Percentiles rank a stretch among this genome's conserved stretches.
Evolutionary conservation across 345 rosid genomes (phyloP).

Genomic region (Citrus medica): DNA sequence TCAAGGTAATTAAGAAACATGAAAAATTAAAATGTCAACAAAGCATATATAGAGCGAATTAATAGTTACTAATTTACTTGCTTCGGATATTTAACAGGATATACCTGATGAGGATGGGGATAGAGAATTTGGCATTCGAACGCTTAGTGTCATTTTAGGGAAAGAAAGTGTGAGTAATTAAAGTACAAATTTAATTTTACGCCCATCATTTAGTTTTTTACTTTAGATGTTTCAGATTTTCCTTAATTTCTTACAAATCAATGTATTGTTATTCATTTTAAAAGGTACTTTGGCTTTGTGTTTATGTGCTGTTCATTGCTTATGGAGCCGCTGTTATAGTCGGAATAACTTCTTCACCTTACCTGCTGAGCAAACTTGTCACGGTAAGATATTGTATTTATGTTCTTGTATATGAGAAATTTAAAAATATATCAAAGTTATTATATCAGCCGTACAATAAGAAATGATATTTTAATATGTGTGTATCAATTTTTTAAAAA

Average conservation of each 20-base stretch:
- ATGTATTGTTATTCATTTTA: background rate
- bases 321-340: slow-evolving; percentile 20
- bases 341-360: slow-evolving; percentile 21
- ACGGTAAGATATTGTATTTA: slow-evolving; percentile 2
- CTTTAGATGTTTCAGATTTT: no score
- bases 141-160: slow-evolving; percentile 24
- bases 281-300: slow-evolving; percentile 32
- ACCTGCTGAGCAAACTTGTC: slow-evolving; percentile 14
- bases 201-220: no score
- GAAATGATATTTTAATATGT: no score
- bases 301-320: slow-evolving; percentile 23
- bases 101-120: slow-evolving; percentile 40
- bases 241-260: no score
- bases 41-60: no score
- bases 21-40: no score
- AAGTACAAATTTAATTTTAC: background rate
- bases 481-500: no score
- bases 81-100: slow-evolving; percentile 19
- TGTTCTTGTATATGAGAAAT: no score
- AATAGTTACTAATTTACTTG: no score
- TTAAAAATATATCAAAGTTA: no score
- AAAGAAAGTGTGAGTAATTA: slow-evolving; percentile 20
- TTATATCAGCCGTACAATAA: no score
- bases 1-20: slow-evolving; percentile 22
- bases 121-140: slow-evolving; percentile 23